Conservation (phyloP, 2,329 filamentous ascomycete genomes). For the Alternaria angustiovoidea region DNA sequence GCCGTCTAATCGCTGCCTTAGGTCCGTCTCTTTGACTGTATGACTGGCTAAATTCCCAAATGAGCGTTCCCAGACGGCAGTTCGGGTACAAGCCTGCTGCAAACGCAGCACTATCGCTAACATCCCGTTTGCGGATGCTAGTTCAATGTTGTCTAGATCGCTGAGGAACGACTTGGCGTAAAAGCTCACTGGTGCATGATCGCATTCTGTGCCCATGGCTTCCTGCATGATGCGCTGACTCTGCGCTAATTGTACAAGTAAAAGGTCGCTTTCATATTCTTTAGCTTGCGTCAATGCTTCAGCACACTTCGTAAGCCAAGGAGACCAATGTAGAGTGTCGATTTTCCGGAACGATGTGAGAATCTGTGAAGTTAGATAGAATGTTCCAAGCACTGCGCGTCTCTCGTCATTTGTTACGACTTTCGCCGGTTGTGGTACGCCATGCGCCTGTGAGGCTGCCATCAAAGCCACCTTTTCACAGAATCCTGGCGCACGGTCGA, state of each 20-base stretch:
- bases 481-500: constrained; percentile 7
- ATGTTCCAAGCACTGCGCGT: constrained; percentile 14
- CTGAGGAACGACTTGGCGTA: too few species aligned
- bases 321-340: neutral
- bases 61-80: too few species aligned
- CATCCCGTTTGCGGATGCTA: too few species aligned
- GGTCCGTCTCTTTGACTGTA: neutral
- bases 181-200: too few species aligned
- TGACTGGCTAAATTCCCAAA: too few species aligned
- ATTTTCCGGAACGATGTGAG: neutral
- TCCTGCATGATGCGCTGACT: too few species aligned
- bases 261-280: too few species aligned
- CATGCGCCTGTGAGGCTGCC: constrained; percentile 11
- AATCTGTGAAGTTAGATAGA: constrained; percentile 10
- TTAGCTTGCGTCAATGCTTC: neutral
- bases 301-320: neutral
- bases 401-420: constrained; percentile 13
- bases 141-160: too few species aligned
- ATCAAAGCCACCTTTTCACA: constrained; percentile 12
- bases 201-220: too few species aligned
- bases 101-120: too few species aligned
- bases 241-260: too few species aligned
- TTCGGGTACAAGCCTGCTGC: too few species aligned
- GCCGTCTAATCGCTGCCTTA: neutral
- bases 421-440: constrained; percentile 7